Evolutionary conservation across 1,284 basidiomycete genomes (phyloP).

Genomic region (Cutaneotrichosporon mucoides): DNA sequence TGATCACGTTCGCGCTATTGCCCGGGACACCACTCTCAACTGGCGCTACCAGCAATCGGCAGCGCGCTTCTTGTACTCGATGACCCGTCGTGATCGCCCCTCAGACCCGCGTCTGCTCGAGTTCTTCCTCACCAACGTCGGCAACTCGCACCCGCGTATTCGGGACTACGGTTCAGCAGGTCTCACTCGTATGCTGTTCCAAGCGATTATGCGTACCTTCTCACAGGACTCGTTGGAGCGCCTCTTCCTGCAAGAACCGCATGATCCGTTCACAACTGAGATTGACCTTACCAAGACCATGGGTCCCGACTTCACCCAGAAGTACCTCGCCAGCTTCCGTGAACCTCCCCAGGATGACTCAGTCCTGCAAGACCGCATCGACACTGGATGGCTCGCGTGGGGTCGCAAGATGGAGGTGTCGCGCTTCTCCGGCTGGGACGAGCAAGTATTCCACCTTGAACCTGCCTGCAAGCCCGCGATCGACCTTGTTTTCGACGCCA

Average conservation of each 20-base stretch:
- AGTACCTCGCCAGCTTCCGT: constrained; percentile 54
- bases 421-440: constrained; percentile 52
- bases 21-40: constrained; percentile 56
- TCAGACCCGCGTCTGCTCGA: constrained; percentile 61
- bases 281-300: constrained; percentile 52
- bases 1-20: constrained; percentile 63
- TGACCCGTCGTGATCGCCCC: constrained; percentile 71
- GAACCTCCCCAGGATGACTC: constrained; percentile 44
- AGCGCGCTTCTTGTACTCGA: constrained; percentile 63
- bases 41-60: constrained; percentile 88
- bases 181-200: constrained; percentile 67
- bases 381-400: constrained; percentile 86
- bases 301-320: constrained; percentile 53
- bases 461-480: constrained; percentile 59
- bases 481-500: constrained; percentile 56
- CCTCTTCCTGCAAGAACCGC: constrained; percentile 74
- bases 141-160: constrained; percentile 77
- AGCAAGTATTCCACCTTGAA: constrained; percentile 64
- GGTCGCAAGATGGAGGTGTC: constrained; percentile 68
- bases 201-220: constrained; percentile 81
- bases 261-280: constrained; percentile 64
- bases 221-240: constrained; percentile 59
- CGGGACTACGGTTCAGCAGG: constrained; percentile 67
- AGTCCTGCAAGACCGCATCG: constrained; percentile 63
- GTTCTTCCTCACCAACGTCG: constrained; percentile 65